A percentile compares a stretch with the other conserved stretches of the same genome.
phyloP scores from a whole-genome alignment of 2,329 filamentous ascomycete genomes.

The Ophiostoma novo-ulmi region DNA sequence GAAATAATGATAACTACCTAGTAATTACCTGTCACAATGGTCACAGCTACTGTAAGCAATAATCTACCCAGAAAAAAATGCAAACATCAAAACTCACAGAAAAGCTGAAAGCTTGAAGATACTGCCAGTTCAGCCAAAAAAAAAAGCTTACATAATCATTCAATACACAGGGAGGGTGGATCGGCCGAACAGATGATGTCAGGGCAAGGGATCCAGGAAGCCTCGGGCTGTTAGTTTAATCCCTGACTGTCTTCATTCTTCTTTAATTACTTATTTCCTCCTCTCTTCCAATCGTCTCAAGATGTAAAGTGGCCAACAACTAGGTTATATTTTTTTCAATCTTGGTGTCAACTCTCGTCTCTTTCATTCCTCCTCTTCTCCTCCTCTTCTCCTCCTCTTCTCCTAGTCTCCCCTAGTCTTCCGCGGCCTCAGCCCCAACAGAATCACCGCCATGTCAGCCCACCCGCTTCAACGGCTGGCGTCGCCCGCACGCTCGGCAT shows the following conservation, averaged over 20 bases:
- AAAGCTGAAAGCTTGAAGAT: background rate
- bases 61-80: too few species aligned
- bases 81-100: background rate
- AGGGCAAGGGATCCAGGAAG: background rate
- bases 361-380: background rate
- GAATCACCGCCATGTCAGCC: constrained; percentile 33
- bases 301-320: constrained; percentile 7
- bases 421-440: too few species aligned
- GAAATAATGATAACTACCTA: too few species aligned
- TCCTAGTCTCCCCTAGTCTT: background rate
- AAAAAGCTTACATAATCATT: background rate
- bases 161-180: background rate
- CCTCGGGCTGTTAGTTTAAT: background rate
- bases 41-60: too few species aligned
- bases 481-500: constrained; percentile 60
- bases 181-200: background rate
- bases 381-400: background rate
- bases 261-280: background rate
- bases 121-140: too few species aligned
- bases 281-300: background rate
- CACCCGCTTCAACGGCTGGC: constrained; percentile 62
- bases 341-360: background rate
- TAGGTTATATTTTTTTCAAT: too few species aligned
- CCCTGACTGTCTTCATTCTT: background rate
- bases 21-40: too few species aligned